Base-by-base conservation (phyloP, 139 green algal species). In the Coccomyxa sp. region DNA sequence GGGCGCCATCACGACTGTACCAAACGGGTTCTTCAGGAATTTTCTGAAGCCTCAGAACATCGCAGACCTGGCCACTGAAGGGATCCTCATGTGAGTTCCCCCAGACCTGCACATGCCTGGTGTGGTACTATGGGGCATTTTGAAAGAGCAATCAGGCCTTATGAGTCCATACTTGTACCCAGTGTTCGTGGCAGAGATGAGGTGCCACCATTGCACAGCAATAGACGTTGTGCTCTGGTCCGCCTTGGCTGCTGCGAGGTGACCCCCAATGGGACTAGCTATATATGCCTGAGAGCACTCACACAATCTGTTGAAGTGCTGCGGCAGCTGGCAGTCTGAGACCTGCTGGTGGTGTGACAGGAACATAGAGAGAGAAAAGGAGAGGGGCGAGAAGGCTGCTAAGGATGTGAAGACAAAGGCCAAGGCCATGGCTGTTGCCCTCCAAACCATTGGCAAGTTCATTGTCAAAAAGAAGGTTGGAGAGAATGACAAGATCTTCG, bases 361-460 rank as follows among this genome's bases (percentile, higher is more conserved):
- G n/a, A 29, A 73, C 22, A 86, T 88, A 35, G 16, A 83, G 54
- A 58, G 35, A 36, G 50, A 88, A 74, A 55, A 77, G 3, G 79
- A 88, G 55, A 78, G 58, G 14, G 79, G 86, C 39, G 78, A 86
- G 44, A 74, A 76, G 35, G 39, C 40, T 18, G 44, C 68, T 39
- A 35, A 83, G 70, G 87, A 97, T 83, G 87, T 90, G 80, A 93
- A 93, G 41, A 29, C 64, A 1, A 71, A 71, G 64, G 64, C 64
- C 12, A 71, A 71, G 71, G 88, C 85, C 4, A 91, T 93, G 82
- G 89, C 90, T 24, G 90, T 90, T 36, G 92, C 94, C n/a, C 85
- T 94, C 73, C 39, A 68, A 18, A 92, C 93, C 39, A 98, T 98
- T 40, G 92, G 93, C 83, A 98, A 98, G 83, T 97, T 98, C 81